These are phyloP conservation scores for Blastobotrys elegans DNA, from an alignment of 1,139 yeast genomes.

Conservation along the genomic window DNA sequence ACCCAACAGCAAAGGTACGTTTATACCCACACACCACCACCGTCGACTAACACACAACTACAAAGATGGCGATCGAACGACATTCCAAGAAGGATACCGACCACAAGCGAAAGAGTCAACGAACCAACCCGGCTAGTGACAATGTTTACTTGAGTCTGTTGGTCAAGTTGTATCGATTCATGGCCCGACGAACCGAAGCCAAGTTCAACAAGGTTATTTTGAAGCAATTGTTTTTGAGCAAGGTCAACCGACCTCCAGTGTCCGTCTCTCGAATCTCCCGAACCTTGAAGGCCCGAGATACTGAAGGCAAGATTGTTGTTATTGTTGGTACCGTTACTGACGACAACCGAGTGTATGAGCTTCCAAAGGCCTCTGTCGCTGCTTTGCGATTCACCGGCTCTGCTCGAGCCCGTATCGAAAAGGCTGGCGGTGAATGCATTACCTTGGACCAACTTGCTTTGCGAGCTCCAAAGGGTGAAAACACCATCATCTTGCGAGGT, in stretches of 20 bases:
- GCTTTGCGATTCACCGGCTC: constrained; percentile 99
- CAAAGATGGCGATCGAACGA: constrained; percentile 86
- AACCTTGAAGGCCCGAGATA: constrained; percentile 78
- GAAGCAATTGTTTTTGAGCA: constrained; percentile 91
- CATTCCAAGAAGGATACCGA: constrained; percentile 37
- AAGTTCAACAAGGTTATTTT: constrained; percentile 98
- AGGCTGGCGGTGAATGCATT: constrained; percentile 99
- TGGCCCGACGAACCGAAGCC: constrained; percentile 97
- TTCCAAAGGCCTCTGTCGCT: constrained; percentile 97
- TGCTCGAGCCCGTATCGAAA: constrained; percentile 95
- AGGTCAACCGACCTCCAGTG: constrained; percentile 99
- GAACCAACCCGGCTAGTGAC: constrained; percentile 99
- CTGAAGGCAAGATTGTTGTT: constrained; percentile 88
- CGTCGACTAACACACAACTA: constrained; percentile 4
- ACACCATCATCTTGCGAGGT: constrained; percentile 97
- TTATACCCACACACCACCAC: constrained; percentile 8
- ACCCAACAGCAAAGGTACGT: background rate
- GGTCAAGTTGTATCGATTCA: constrained; percentile 97
- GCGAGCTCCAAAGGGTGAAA: constrained; percentile 99
- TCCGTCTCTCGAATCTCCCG: constrained; percentile 88
- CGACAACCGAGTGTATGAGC: constrained; percentile 87
- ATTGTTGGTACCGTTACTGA: constrained; percentile 99
- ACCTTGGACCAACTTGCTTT: constrained; percentile 98
- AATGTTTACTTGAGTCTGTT: constrained; percentile 97
- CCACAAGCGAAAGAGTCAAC: constrained; percentile 94